phyloP scores from a whole-genome alignment of 139 green algal species.

The Deuterostichococcus epilithicus region DNA sequence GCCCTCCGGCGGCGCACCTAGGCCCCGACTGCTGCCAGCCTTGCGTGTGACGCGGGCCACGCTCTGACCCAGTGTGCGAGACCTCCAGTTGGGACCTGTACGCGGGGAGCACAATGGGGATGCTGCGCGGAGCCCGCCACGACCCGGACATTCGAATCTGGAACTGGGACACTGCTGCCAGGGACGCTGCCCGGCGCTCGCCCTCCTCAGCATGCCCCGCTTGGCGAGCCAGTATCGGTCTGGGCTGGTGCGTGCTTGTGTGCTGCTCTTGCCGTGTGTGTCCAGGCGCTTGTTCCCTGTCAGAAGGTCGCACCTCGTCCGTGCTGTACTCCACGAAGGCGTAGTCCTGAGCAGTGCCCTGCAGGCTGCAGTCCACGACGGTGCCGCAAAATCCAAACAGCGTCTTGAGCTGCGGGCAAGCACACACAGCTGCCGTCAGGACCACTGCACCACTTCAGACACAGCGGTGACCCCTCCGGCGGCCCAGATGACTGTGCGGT shows the following conservation, averaged over 20 bases:
- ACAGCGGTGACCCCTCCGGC: too few relatives aligned
- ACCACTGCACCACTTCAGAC: too few relatives aligned
- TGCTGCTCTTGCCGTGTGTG: too few relatives aligned
- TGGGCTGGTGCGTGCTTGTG: too few relatives aligned
- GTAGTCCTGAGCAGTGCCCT: constrained; percentile 22
- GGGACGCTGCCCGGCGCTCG: too few relatives aligned
- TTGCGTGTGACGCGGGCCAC: too few relatives aligned
- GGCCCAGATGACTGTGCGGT: too few relatives aligned
- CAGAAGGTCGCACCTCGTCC: constrained; percentile 8
- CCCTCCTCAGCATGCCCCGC: too few relatives aligned
- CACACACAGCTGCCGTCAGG: neutral
- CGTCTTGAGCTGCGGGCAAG: constrained; percentile 40
- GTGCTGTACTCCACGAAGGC: constrained; percentile 49
- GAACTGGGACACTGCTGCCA: too few relatives aligned
- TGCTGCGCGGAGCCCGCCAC: neutral
- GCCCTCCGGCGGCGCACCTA: constrained; percentile 4
- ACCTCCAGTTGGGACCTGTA: neutral
- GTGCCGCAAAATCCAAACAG: constrained; percentile 56
- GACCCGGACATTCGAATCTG: too few relatives aligned
- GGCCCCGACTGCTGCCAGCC: constrained; percentile 9
- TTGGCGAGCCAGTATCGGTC: too few relatives aligned
- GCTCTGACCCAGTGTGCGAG: neutral
- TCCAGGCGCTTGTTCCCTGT: neutral
- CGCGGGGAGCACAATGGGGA: neutral
- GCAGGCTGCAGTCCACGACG: constrained; percentile 32